Evolutionary conservation across 1,284 basidiomycete genomes (phyloP), one percentile per base, ranked within the genome.

Genomic region (Malassezia dermatis): DNA sequence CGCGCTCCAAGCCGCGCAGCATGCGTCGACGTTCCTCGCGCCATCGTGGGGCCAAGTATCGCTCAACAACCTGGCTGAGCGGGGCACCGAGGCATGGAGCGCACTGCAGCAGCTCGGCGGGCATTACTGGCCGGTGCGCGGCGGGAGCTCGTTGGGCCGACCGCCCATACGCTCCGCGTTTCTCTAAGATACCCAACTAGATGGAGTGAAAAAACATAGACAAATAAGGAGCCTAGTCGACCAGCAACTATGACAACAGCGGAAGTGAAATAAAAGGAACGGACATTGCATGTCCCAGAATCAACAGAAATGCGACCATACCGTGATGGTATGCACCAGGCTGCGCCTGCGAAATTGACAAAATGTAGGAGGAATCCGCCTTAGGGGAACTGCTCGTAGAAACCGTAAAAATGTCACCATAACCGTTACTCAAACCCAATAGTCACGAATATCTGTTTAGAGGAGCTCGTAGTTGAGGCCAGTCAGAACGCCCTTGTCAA

Each of bases 401-500:
- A 34, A 34, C 41, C 41, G 11, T 30, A 24, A 43, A 43, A 43
- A n/a, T 43, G 27, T 26, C 41, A 43, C 24, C 24, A 28, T 43
- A 26, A 43, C 23, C 41, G n/a, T 43, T 27, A 43, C 41, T 27
- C 24, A 43, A 43, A 43, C 41, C 23, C 24, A 27, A 27, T 24
- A 28, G 40, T 21, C 19, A 27, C 27, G 41, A 34, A 34, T 34
- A 47, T 26, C 23, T 27, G n/a, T 30, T 57, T 51, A 57, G 21
- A 65, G 51, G 17, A 66, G 56, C 49, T 54, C 26, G 51, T 48
- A 53, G 21, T 51, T 24, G 31, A 68, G 48, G 21, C 56, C 55
- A 0, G 60, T 48, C 40, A 73, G 45, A 13, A 71, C 67, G 34
- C 70, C 70, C 19, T 58, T 32, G n/a, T 43, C 30, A 24, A 73